Conservation (phyloP, 148 eudicot genomes). For the Mesembryanthemum crystallinum region DNA sequence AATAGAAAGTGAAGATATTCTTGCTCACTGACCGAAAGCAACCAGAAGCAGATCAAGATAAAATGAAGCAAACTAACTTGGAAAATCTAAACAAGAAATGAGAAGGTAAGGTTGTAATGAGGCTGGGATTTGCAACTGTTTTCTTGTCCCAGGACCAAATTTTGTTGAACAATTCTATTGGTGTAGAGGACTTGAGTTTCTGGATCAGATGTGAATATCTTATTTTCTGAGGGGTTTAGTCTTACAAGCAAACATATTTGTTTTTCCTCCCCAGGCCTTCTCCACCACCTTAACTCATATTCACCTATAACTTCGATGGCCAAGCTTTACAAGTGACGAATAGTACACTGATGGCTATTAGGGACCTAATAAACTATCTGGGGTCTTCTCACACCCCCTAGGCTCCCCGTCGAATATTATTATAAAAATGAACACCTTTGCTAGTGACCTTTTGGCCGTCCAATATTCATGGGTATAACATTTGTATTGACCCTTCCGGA, state of each 20-base stretch:
- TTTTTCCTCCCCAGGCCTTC: no score
- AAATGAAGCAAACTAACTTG: constrained; percentile 25
- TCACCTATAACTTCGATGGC: no score
- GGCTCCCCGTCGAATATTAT: no score
- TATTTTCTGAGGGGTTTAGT: background rate
- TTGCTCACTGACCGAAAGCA: constrained; percentile 45
- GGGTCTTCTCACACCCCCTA: no score
- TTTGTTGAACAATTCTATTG: constrained; percentile 13
- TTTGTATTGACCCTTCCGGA: no score
- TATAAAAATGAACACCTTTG: no score
- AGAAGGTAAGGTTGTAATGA: background rate
- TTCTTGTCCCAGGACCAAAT: background rate
- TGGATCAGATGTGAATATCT: background rate
- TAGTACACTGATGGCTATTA: no score
- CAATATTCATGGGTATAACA: no score
- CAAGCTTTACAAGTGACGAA: no score
- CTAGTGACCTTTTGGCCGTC: no score
- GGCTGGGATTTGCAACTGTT: background rate
- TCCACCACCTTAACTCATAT: no score
- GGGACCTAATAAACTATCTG: no score
- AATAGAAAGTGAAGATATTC: constrained; percentile 76
- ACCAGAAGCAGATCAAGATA: constrained; percentile 24
- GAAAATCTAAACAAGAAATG: constrained; percentile 12
- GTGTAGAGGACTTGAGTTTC: background rate
- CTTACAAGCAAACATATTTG: background rate